Evolutionary conservation across 768 basidiomycete species (phyloP), one percentile per base, ranked within the genome.

Genomic region (Pleurotus eryngii): DNA sequence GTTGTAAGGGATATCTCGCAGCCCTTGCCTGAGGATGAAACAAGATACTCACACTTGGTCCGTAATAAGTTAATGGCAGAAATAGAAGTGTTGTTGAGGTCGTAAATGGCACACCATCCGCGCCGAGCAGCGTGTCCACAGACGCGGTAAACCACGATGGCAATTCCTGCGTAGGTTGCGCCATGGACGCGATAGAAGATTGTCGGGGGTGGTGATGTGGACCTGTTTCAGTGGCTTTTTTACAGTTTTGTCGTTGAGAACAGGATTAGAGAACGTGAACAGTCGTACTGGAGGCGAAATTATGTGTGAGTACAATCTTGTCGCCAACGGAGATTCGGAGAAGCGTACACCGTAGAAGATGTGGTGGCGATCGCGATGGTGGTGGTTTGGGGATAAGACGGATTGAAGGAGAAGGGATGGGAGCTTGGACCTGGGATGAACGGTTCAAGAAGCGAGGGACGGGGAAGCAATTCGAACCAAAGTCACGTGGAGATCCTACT

Each of bases 11-110:
- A 9, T 35, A 35, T 53, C 42, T 55, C 27, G 27, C 39, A 45
- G n/a, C 22, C 30, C 30, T 35, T 9, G 8, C 30, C 30, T 35
- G 11, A 20, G 11, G 24, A 42, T 37, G 30, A 46, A 45, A 22
- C 26, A 49, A 47, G 49, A 43, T 11, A 81, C 89, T 81, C 67
- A 92, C 90, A 68, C 86, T 85, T 54, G 91, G 89, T 27, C 91
- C 91, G 62, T 81, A 90, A 71, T 92, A 93, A 0, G 90, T 92
- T 62, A 91, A 72, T 40, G 91, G 88, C 49, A 92, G 66, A 62
- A 78, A 82, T 24, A 89, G 63, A 8, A 87, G 72, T 30, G 72
- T 76, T 22, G 83, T 84, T 43, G 77, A 74, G 12, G 87, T 89
- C 48, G 81, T 74, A 55, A 84, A 63, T 35, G 80, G 77, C 18